phyloP scores from a whole-genome alignment of 306 rosid species.

The Prunus davidiana region DNA sequence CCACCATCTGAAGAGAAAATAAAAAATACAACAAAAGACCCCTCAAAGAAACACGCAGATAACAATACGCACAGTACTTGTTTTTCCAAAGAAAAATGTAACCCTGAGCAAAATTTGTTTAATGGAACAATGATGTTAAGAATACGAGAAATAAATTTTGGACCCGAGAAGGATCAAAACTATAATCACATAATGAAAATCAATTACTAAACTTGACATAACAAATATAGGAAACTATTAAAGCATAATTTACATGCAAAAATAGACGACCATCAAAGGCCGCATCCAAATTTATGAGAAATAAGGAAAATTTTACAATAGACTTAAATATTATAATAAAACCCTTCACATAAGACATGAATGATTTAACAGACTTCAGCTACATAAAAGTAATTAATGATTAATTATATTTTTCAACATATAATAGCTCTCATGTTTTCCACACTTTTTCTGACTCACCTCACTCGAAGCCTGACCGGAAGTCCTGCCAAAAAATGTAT shows the following conservation, averaged over 20 bases:
- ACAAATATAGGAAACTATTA: too few relatives aligned
- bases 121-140: neutral
- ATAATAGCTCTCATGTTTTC: neutral
- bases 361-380: neutral
- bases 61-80: neutral
- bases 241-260: too few relatives aligned
- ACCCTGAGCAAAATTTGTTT: neutral
- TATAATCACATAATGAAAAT: neutral
- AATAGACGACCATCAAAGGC: neutral
- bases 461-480: slow-evolving; percentile 43
- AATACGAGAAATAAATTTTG: neutral
- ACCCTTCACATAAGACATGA: neutral
- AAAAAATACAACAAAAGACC: too few relatives aligned
- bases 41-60: too few relatives aligned
- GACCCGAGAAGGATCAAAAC: neutral
- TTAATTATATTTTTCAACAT: neutral
- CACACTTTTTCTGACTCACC: slow-evolving; percentile 38
- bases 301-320: neutral
- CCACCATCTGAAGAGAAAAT: too few relatives aligned
- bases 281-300: neutral
- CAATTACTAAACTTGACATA: neutral
- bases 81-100: neutral
- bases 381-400: neutral
- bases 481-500: slow-evolving; percentile 42
- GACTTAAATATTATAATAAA: neutral